Evolutionary conservation across 768 basidiomycete genomes (phyloP).

Genomic region (Pleurotus tuber-regium): DNA sequence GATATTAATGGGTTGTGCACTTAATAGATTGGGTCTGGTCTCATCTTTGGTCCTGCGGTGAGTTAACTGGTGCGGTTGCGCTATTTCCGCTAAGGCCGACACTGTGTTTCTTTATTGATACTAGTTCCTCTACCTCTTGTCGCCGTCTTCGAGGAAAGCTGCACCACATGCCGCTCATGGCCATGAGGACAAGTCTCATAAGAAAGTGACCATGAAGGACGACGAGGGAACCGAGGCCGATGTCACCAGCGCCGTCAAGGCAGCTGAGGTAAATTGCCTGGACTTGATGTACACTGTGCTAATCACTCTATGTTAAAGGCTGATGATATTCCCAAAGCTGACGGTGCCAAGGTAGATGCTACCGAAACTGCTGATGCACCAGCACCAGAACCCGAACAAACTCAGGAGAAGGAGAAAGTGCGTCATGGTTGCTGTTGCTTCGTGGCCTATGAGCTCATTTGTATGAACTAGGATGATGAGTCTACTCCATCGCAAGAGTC

Average conservation of each 20-base stretch:
- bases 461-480: background rate
- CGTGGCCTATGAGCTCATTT: background rate
- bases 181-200: slow-evolving; percentile 4
- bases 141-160: slow-evolving; percentile 13
- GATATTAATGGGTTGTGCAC: background rate
- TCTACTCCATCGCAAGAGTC: background rate
- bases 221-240: slow-evolving; percentile 16
- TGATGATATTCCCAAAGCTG: slow-evolving; percentile 14
- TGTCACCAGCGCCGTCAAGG: slow-evolving; percentile 10
- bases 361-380: background rate
- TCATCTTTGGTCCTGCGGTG: slow-evolving; percentile 15
- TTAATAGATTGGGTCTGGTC: slow-evolving; percentile 16
- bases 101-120: background rate
- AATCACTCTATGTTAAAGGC: no score
- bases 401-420: background rate
- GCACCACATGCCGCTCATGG: slow-evolving; percentile 10
- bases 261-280: slow-evolving; percentile 13
- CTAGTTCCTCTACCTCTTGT: slow-evolving; percentile 17
- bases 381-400: background rate
- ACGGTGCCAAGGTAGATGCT: slow-evolving; percentile 4
- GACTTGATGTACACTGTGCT: no score
- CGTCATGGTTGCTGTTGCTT: background rate
- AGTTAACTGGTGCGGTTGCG: background rate
- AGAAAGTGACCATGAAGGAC: slow-evolving; percentile 15
- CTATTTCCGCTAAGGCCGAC: background rate